Evolutionary conservation across 1,139 yeast species (phyloP).

Genomic region (Geotrichum cucujoidarum): DNA sequence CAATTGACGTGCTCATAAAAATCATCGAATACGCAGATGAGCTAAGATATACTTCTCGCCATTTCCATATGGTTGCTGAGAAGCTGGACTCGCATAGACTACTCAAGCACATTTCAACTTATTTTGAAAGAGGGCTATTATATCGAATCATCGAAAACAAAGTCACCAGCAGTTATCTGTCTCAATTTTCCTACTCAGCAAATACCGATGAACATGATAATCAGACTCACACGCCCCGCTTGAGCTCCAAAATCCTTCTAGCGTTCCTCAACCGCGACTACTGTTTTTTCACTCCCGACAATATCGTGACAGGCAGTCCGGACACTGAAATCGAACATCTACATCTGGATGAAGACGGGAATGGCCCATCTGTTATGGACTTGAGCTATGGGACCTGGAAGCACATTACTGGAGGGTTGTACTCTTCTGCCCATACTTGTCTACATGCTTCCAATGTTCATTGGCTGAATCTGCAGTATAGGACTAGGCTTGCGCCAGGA

Average conservation of each 20-base stretch:
- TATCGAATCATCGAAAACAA: constrained; percentile 1
- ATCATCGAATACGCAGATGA: constrained; percentile 10
- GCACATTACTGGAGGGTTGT: constrained; percentile 24
- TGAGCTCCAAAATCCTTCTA: constrained; percentile 8
- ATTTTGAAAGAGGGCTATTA: constrained; percentile 10
- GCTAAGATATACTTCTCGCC: constrained; percentile 11
- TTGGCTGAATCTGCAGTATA: constrained; percentile 25
- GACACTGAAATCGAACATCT: constrained; percentile 9
- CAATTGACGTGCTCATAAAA: constrained; percentile 13
- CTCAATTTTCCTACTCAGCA: constrained; percentile 8
- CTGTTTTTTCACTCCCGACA: constrained; percentile 17
- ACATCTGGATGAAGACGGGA: not conserved
- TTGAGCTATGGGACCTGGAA: constrained; percentile 23
- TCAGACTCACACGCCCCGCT: not conserved
- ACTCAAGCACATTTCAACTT: not conserved
- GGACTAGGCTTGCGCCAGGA: constrained; percentile 30
- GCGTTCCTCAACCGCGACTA: constrained; percentile 13
- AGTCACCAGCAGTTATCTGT: constrained; percentile 8
- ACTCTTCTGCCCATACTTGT: constrained; percentile 23
- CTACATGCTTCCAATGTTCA: constrained; percentile 30
- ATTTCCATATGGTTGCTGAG: constrained; percentile 14
- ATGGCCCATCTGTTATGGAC: constrained; percentile 4
- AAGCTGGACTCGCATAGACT: constrained; percentile 11
- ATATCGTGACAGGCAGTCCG: constrained; percentile 13
- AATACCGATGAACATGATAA: not conserved